Evolutionary conservation across 2,329 filamentous ascomycete genomes (phyloP).

Genomic region (Penicillium sp.): DNA sequence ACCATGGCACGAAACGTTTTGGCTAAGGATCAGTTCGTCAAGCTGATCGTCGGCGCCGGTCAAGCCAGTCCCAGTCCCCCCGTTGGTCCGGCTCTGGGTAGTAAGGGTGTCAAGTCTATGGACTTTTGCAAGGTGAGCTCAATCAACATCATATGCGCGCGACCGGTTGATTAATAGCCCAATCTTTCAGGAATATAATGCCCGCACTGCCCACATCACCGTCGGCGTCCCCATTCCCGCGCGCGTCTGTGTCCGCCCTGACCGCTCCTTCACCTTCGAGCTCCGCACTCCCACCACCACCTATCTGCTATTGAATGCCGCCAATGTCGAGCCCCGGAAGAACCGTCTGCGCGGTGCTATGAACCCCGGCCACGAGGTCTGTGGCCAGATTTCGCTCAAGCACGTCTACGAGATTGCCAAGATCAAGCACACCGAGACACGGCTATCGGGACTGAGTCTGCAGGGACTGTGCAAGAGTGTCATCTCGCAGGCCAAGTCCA

Average conservation of each 20-base stretch:
- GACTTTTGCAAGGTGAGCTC: constrained; percentile 90
- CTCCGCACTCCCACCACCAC: constrained; percentile 93
- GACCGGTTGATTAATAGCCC: constrained; percentile 1
- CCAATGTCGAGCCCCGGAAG: constrained; percentile 69
- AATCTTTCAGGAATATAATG: constrained; percentile 85
- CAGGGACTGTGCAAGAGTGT: constrained; percentile 72
- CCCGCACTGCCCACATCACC: constrained; percentile 80
- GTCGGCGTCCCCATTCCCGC: constrained; percentile 85
- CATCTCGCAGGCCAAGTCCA: constrained; percentile 72
- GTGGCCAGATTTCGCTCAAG: constrained; percentile 89
- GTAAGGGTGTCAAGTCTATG: constrained; percentile 98
- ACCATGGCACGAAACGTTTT: constrained; percentile 55
- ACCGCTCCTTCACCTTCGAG: constrained; percentile 91
- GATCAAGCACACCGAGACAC: constrained; percentile 81
- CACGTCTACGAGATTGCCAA: constrained; percentile 97
- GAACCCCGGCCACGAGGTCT: constrained; percentile 71
- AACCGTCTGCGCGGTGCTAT: constrained; percentile 73
- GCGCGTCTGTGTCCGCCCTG: constrained; percentile 85
- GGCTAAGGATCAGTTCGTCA: constrained; percentile 75
- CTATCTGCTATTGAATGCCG: constrained; percentile 81
- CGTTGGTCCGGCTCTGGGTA: constrained; percentile 92
- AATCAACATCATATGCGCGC: neutral
- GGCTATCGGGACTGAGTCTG: constrained; percentile 69
- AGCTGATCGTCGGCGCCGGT: constrained; percentile 94
- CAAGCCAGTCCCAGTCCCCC: constrained; percentile 93